Base-by-base conservation (phyloP, 73 alveolate genomes). In the Paramecium bursaria region DNA sequence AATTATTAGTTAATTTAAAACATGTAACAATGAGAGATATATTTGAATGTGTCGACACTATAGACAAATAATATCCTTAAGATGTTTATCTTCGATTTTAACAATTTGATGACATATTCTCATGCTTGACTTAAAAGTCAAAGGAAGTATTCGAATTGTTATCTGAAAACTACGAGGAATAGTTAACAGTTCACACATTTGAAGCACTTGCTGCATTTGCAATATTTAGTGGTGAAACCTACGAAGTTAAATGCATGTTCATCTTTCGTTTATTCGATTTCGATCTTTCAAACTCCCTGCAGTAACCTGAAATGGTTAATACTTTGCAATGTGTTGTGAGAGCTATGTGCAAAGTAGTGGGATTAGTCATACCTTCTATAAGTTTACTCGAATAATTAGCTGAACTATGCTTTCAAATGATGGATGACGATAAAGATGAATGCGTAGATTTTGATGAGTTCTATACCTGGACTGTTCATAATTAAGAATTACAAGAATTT, bases 181-280 rank as follows among this genome's bases (percentile, higher is more conserved):
- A 31, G 31, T 33, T 61, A 15, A 35, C 29, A 17, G 80, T 61
- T 33, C 82, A 77, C 53, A 73, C 75, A 10, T 77, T 53, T 77
- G 88, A 77, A 54, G 74, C 82, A 14, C 25, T 77, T 2, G 88
- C 88, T 14, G 74, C 82, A 30, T 77, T 77, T 39, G 79, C 88
- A 15, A 53, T 77, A 53, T 77, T 77, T 53, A 77, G 88, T 77
- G 88, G 88, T 19, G 88, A 77, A 46, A 77, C 76, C 23, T 77
- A 52, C 23, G 88, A 77, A 47, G 53, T 47, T 6, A 77, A 77
- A 53, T 53, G 74, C 25, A 25, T 53, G 75, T 77, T 77, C 53
- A 80, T 77, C 1, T 77, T 53, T 51, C 17, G 88, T 3, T 44
- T 77, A 39, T 77, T 77, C 53, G 88, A 77, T 53, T 77, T 77